Evolutionary conservation across 371 early-diverging fungal genomes (phyloP).

Genomic region (Capillidium rhysosporum): DNA sequence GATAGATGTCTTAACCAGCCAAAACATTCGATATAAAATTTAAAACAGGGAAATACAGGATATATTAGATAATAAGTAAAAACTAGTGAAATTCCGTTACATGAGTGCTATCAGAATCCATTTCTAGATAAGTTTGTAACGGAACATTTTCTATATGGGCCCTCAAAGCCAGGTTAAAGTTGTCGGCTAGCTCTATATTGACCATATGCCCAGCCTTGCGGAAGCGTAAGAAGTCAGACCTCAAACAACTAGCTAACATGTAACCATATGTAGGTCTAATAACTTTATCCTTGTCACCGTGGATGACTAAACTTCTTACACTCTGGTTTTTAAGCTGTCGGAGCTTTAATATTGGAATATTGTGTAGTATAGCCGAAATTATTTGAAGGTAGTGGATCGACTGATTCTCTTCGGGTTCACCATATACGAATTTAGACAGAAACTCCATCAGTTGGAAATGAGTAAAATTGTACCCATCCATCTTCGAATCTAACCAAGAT

Average conservation of each 20-base stretch:
- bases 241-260: background rate
- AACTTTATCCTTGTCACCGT: background rate
- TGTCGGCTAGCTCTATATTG: background rate
- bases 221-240: background rate
- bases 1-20: too few species aligned
- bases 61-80: too few species aligned
- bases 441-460: background rate
- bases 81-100: too few species aligned
- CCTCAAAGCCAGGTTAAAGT: background rate
- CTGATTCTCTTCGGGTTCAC: background rate
- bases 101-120: background rate
- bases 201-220: conserved; percentile 4
- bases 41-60: too few species aligned
- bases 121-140: background rate
- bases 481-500: background rate
- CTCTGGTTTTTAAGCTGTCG: background rate
- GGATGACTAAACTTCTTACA: background rate
- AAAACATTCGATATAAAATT: too few species aligned
- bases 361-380: background rate
- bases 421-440: background rate
- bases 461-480: background rate
- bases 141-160: conserved; percentile 2
- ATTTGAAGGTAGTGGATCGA: background rate
- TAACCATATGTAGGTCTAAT: conserved; percentile 1
- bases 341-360: background rate